Evolutionary conservation across 805 yeast species (phyloP), one percentile per base, ranked within the genome.

Genomic region (Pichia cephalocereana): DNA sequence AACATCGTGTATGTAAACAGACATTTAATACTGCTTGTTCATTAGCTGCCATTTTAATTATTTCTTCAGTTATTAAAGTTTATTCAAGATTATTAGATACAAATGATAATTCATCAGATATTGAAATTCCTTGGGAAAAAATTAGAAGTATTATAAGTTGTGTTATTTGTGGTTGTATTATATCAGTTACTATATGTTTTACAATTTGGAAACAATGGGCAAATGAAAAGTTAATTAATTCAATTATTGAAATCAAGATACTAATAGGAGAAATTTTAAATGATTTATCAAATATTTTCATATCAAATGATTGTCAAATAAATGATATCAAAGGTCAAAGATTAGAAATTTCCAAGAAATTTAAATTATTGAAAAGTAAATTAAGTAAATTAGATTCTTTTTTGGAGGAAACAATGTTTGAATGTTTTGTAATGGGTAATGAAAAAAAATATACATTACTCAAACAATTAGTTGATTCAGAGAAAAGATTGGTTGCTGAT

Each of bases 21-120:
- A 82, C 85, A 0, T 86, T 86, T 64, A 84, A 83, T 56, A 85
- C 91, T 12, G 91, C 95, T 0, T 83, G 93, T 57, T 80, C 89
- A 0, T 66, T 86, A 43, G 86, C 90, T 2, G 79, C 86, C 8
- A 84, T 86, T 45, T 75, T 84, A 4, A 66, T 86, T 26, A 80
- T 86, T 3, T 75, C 88, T 0, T 80, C 86, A 50, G 72, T 86
- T 48, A 77, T 85, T 15, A 82, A 83, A 58, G 95, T 86, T 57
- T 51, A 43, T n/a, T 51, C 54, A 14, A 45, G 90, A 88, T 14
- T 77, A 82, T 41, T 67, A 74, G 44, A 82, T 80, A 57, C 71
- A 77, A 18, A 44, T 32, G 17, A 44, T 10, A 8, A 10, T 17
- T 9, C 39, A n/a, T 41, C 41, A 23, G 38, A 40, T 27, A 79